Evolutionary conservation across 306 rosid species (phyloP), one percentile per base, ranked within the genome.

Genomic region (Crotalaria pallida): DNA sequence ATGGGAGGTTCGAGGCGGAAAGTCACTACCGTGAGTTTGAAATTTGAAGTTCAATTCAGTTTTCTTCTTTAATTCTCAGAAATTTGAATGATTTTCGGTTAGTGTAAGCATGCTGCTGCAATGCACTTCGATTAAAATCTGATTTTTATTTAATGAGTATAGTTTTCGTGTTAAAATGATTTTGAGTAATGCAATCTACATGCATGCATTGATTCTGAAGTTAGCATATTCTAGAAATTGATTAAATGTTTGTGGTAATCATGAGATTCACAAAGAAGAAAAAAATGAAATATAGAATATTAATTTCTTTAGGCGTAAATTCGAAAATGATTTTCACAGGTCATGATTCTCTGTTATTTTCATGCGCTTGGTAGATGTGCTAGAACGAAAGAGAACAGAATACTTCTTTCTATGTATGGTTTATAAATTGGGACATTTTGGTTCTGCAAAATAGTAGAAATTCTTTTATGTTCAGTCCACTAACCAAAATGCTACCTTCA

Each of bases 1-100:
- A 94, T 94, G 98, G 98, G 98, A 80, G 98, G 97, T 24, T 90
- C 96, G 7, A 87, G 97, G 77, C 79, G 92, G 79, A 94, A 90
- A 82, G 88, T 94, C 69, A 51, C 82, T 10, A 71, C 94, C 24
- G 98, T 94, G 84, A 88, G 89, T 81, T 51, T 49, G 36, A 31
- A 31, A 31, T 31, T 26, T 26, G 24, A 65, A 10, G 41, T 55
- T 60, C 16, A 23, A 31, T 71, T 47, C 43, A 23, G 18, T 44
- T 71, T 45, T 47, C 26, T 16, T 34, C 17, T 47, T 47, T 71
- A 29, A 44, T 5, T 71, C 9, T 13, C 45, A 13, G 36, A 27
- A 4, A 22, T 43, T 49, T 62, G 18, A 74, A 69, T 15, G 9
- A 50, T 34, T 66, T 29, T 68, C 16, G 52, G 12, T 75, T 10